Percentiles rank a stretch among this genome's conserved stretches.
Conservation (phyloP, 163 green algal species). For the Volvox carteri region DNA sequence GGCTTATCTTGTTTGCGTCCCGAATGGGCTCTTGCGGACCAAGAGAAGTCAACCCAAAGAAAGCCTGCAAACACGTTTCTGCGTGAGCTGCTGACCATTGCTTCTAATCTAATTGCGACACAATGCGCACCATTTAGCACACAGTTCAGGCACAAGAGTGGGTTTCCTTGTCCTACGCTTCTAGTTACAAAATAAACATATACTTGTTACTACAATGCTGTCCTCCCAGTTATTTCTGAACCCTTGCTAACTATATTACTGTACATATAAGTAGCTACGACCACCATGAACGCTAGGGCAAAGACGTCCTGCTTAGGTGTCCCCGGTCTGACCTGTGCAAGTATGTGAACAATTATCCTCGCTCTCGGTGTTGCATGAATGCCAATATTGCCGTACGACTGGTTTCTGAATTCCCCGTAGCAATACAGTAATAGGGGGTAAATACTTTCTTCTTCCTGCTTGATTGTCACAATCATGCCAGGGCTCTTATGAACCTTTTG, state of each 20-base stretch:
- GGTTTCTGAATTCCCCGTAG: too few species aligned
- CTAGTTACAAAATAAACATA: too few species aligned
- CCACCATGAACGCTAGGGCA: not conserved
- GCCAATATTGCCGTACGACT: not conserved
- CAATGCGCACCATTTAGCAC: not conserved
- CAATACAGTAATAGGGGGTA: too few species aligned
- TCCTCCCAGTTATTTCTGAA: too few species aligned
- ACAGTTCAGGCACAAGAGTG: too few species aligned
- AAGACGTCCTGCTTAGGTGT: not conserved
- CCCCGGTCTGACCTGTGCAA: not conserved
- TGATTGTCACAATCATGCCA: too few species aligned
- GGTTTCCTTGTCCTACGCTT: too few species aligned
- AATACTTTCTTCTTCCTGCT: too few species aligned
- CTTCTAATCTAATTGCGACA: not conserved
- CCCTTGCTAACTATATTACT: too few species aligned
- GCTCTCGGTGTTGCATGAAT: not conserved
- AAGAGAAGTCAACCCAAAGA: constrained; percentile 57
- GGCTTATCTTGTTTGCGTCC: constrained; percentile 8
- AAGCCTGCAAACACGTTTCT: constrained; percentile 15
- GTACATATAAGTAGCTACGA: constrained; percentile 3
- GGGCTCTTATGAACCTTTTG: too few species aligned
- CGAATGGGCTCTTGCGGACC: constrained; percentile 46
- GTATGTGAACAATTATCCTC: too few species aligned
- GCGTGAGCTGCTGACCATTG: not conserved
- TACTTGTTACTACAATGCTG: too few species aligned